phyloP scores from a whole-genome alignment of 176 grass and related monocot species.

The Dendrocalamus sinicus region DNA sequence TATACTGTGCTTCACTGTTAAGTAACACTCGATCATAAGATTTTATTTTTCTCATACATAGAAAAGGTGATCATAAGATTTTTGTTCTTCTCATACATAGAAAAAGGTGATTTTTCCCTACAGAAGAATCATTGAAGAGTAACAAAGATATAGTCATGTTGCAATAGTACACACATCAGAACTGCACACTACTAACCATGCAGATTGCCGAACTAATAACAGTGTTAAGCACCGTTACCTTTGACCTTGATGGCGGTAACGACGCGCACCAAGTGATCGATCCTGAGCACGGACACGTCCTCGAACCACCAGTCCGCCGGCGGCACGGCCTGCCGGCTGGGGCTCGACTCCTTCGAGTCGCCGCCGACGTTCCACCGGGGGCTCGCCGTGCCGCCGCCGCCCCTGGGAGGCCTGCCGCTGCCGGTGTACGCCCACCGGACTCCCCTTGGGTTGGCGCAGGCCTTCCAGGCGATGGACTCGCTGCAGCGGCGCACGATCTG shows the following conservation, averaged over 20 bases:
- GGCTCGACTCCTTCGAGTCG: conserved; percentile 89
- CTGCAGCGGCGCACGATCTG: conserved; percentile 94
- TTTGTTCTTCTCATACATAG: background rate
- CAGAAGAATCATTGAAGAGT: background rate
- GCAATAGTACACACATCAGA: background rate
- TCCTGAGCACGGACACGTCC: conserved; percentile 83
- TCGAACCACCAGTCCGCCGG: conserved; percentile 97
- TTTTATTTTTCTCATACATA: background rate
- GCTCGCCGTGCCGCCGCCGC: conserved; percentile 39
- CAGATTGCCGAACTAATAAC: background rate
- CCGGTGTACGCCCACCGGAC: conserved; percentile 93
- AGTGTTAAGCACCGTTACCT: conserved; percentile 43
- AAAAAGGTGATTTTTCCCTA: background rate
- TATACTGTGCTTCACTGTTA: conserved; percentile 21
- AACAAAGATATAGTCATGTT: background rate
- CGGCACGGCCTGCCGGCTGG: conserved; percentile 65
- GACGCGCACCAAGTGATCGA: conserved; percentile 91
- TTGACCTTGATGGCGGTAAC: conserved; percentile 97
- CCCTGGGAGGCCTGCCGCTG: conserved; percentile 18
- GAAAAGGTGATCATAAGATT: background rate
- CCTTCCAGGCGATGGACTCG: conserved; percentile 99
- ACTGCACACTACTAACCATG: background rate
- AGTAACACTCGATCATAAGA: background rate
- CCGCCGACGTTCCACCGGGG: conserved; percentile 66
- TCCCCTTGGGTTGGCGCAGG: conserved; percentile 85